A percentile compares a stretch with the other conserved stretches of the same genome.
Conservation (phyloP, 2,329 filamentous ascomycete species). For the Diplodia scrobiculata region DNA sequence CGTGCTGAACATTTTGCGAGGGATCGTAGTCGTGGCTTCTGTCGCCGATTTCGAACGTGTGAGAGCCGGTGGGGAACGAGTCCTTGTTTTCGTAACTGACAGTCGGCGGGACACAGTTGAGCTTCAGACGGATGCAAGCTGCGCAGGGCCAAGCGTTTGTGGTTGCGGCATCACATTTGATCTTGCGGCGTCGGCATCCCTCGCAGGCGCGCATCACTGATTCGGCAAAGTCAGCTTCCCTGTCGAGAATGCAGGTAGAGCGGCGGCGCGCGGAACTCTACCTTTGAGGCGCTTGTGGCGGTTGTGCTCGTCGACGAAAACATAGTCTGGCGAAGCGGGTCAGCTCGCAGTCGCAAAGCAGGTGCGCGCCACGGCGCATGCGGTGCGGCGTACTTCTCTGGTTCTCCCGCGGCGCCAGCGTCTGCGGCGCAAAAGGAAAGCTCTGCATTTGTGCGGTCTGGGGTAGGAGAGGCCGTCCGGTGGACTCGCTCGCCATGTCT, state of each 20-base stretch:
- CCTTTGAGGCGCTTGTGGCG: constrained; percentile 95
- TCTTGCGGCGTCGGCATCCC: constrained; percentile 91
- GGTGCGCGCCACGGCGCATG: not conserved
- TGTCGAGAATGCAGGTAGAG: constrained; percentile 30
- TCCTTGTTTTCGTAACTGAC: constrained; percentile 69
- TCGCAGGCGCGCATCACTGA: constrained; percentile 96
- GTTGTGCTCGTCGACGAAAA: constrained; percentile 98
- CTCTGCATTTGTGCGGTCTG: constrained; percentile 71
- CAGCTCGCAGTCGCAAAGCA: constrained; percentile 25
- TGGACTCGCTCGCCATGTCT: constrained; percentile 65
- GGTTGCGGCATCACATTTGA: constrained; percentile 95
- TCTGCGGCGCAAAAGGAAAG: constrained; percentile 73
- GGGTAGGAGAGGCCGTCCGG: constrained; percentile 64
- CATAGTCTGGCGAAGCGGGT: constrained; percentile 70
- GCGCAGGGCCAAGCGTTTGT: constrained; percentile 98
- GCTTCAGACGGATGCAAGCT: constrained; percentile 85
- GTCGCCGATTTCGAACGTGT: constrained; percentile 48
- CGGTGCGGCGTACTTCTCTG: constrained; percentile 71
- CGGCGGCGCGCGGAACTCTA: constrained; percentile 46
- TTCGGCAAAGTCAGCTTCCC: constrained; percentile 24
- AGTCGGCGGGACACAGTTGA: constrained; percentile 88
- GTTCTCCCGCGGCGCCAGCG: constrained; percentile 68
- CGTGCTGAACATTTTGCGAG: constrained; percentile 38
- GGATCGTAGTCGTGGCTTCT: constrained; percentile 43
- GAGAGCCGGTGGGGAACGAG: constrained; percentile 43